Evolutionary conservation across 2,329 filamentous ascomycete genomes (phyloP).

Genomic region (Cladosporium sp.): DNA sequence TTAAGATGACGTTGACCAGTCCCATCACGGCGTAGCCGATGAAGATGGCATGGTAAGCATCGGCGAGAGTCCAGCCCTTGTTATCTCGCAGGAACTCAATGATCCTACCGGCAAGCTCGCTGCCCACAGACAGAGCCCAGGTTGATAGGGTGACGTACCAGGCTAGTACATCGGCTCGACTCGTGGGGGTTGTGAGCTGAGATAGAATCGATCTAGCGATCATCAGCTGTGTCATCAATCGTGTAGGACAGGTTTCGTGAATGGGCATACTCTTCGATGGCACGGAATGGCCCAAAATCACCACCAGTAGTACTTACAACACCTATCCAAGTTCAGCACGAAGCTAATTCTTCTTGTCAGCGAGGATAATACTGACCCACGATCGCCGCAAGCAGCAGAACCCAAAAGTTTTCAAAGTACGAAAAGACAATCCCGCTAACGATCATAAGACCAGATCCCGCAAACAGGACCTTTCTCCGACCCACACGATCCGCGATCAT

Average conservation of each 20-base stretch:
- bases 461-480: conserved; percentile 27
- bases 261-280: conserved; percentile 53
- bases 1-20: conserved; percentile 45
- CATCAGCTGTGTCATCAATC: neutral
- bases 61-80: conserved; percentile 47
- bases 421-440: conserved; percentile 29
- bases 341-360: neutral
- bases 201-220: conserved; percentile 45
- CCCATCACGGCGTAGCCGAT: conserved; percentile 58
- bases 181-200: conserved; percentile 53
- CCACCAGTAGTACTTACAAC: conserved; percentile 44
- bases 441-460: conserved; percentile 30
- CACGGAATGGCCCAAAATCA: conserved; percentile 64
- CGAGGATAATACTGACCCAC: neutral
- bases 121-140: conserved; percentile 54
- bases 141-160: conserved; percentile 61
- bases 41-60: conserved; percentile 56
- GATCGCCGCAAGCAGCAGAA: conserved; percentile 30
- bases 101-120: conserved; percentile 49
- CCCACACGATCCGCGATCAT: conserved; percentile 32
- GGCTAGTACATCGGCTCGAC: conserved; percentile 59
- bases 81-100: conserved; percentile 44
- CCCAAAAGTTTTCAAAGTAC: conserved; percentile 31
- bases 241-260: conserved; percentile 26
- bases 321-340: conserved; percentile 17